A percentile compares a stretch with the other conserved stretches of the same genome.
These are phyloP conservation scores for Diutina scorzettiae DNA, from an alignment of 1,139 yeast genomes.

Conservation along the genomic window DNA sequence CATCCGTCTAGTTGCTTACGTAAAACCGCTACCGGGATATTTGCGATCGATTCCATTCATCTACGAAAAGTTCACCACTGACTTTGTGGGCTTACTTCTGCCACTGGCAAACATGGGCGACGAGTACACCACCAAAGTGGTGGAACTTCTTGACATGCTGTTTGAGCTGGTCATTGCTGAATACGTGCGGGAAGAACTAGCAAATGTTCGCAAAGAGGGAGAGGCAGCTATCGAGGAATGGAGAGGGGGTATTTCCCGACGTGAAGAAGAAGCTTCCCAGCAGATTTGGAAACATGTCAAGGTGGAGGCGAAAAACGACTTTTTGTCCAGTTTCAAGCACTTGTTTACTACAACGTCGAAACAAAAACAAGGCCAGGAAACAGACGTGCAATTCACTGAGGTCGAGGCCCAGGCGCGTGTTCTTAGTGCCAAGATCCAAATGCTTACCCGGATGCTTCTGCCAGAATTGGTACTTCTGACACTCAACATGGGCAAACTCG, in stretches of 20 bases:
- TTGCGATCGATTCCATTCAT: constrained; percentile 19
- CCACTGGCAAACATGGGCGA: constrained; percentile 25
- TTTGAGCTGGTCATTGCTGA: constrained; percentile 37
- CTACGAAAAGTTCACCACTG: constrained; percentile 18
- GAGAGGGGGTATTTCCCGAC: constrained; percentile 22
- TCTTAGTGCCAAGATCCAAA: constrained; percentile 31
- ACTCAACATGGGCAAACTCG: constrained; percentile 26
- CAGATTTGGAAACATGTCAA: constrained; percentile 28
- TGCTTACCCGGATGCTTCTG: constrained; percentile 28
- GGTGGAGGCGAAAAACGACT: constrained; percentile 32
- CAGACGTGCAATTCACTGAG: constrained; percentile 21
- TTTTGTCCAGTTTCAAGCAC: constrained; percentile 49
- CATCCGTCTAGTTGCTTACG: constrained; percentile 17
- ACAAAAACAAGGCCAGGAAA: constrained; percentile 10
- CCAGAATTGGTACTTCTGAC: constrained; percentile 28
- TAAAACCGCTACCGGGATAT: constrained; percentile 13
- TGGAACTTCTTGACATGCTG: constrained; percentile 35
- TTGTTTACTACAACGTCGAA: constrained; percentile 23
- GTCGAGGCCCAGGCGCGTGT: constrained; percentile 34
- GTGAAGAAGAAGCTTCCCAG: constrained; percentile 31
- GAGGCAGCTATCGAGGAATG: constrained; percentile 20
- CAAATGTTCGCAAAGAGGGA: constrained; percentile 17
- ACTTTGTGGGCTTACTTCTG: constrained; percentile 16
- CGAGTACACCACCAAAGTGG: constrained; percentile 19
- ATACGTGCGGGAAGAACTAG: constrained; percentile 35